Base-by-base conservation (phyloP, 2,329 filamentous ascomycete genomes). In the Penicillium sp. region DNA sequence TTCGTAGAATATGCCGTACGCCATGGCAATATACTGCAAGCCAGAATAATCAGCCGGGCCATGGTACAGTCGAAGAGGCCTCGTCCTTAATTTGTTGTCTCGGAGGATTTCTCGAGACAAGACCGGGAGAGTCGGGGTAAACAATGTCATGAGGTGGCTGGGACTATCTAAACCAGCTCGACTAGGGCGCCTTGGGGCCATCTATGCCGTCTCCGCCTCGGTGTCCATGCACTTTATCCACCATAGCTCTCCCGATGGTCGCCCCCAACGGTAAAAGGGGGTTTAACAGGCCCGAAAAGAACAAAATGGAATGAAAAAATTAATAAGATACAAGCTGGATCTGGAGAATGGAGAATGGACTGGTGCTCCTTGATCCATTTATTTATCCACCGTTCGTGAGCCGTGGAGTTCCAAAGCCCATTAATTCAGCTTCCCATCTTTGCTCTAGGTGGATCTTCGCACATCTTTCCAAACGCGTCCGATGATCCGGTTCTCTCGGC, bases 371-470 rank as follows among this genome's bases (percentile, higher is more conserved):
- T 9, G 26, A 43, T 18, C 39, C 39, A 43, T 6, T n/a, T 14
- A 9, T 24, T 21, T 24, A 42, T 31, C 50, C 52, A 55, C 48
- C 48, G 48, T 55, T 55, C 53, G 52, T 51, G 52, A 45, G 42
- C 42, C 42, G 42, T 45, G 42, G 42, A 45, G 23, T 21, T 29
- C 40, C 24, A 18, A 21, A 31, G 23, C 28, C 26, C 42, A 45
- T n/a, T 29, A 31, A 33, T 45, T 45, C 42, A 45, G 42, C 42
- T 36, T 44, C 39, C 44, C 36, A 47, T 37, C n/a, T 48, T 34
- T 28, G 40, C 3, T 23, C 19, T 26, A 52, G 19, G 28, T n/a
- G 36, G 43, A 43, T 48, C 44, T 23, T 43, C 11, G 42, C 26
- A 31, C 26, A 16, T 24, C 9, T 45, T 31, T 29, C 42, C 42